A percentile compares a stretch with the other conserved stretches of the same genome.
Conservation (phyloP, 1,284 basidiomycete genomes). For the Marasmius fiardii region DNA sequence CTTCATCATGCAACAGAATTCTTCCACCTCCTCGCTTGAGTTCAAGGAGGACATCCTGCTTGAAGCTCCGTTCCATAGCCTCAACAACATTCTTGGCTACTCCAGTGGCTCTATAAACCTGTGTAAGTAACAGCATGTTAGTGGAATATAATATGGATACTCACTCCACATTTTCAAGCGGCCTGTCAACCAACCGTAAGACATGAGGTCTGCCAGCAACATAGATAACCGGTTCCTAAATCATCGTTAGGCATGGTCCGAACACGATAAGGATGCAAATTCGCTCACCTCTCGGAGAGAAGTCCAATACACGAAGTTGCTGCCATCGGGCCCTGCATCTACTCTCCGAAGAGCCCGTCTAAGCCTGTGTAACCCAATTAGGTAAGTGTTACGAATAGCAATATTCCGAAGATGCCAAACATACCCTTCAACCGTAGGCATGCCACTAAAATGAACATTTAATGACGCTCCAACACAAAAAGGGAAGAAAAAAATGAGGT, state of each 20-base stretch:
- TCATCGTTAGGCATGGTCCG: constrained; percentile 7
- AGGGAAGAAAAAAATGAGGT: constrained; percentile 16
- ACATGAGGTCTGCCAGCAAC: constrained; percentile 91
- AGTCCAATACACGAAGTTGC: constrained; percentile 83
- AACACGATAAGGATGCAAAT: neutral
- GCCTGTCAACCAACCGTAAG: constrained; percentile 85
- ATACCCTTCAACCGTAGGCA: constrained; percentile 86
- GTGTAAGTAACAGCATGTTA: neutral
- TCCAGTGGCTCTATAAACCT: constrained; percentile 76
- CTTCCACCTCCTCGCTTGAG: constrained; percentile 73
- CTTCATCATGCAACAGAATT: constrained; percentile 92
- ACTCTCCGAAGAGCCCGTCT: constrained; percentile 81
- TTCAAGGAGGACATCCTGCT: constrained; percentile 87
- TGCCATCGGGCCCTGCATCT: constrained; percentile 71
- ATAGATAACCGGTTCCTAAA: constrained; percentile 91
- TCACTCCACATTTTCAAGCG: constrained; percentile 91
- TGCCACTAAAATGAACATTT: constrained; percentile 54
- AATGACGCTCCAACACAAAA: constrained; percentile 3
- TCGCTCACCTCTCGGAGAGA: constrained; percentile 76
- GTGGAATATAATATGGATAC: constrained; percentile 22
- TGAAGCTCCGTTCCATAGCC: constrained; percentile 88
- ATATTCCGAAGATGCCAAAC: constrained; percentile 16
- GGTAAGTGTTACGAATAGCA: constrained; percentile 6
- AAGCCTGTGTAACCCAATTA: constrained; percentile 48
- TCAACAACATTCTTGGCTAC: constrained; percentile 93